These are phyloP conservation scores for Diophrys sp. DNA, from an alignment of 73 alveolate genomes.

Conservation along the genomic window DNA sequence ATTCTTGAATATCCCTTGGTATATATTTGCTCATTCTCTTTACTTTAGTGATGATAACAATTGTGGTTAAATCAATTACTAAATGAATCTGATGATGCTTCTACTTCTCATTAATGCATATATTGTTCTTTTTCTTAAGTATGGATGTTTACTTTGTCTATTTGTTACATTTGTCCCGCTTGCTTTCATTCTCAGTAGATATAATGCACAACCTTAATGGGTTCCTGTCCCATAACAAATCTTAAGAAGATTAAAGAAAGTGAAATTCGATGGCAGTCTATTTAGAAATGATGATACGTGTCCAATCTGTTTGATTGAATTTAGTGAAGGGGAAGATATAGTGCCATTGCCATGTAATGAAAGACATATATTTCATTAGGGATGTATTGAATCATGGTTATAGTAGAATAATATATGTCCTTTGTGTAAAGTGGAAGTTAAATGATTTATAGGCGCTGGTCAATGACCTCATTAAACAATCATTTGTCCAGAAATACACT, in stretches of 20 bases:
- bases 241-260: slow-evolving; percentile 8
- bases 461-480: too few species aligned
- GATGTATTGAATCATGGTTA: slow-evolving; percentile 40
- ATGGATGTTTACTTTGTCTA: background rate
- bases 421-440: slow-evolving; percentile 24
- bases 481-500: too few species aligned
- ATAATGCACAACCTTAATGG: background rate
- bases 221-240: background rate
- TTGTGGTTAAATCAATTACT: background rate
- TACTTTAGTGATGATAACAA: background rate
- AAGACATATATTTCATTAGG: slow-evolving; percentile 23
- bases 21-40: background rate
- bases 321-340: slow-evolving; percentile 17
- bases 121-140: too few species aligned
- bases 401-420: slow-evolving; percentile 34
- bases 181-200: background rate
- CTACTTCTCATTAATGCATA: background rate
- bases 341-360: slow-evolving; percentile 29
- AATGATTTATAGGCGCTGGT: background rate
- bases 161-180: background rate
- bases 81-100: background rate
- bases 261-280: slow-evolving; percentile 9
- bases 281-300: slow-evolving; percentile 26
- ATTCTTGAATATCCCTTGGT: background rate
- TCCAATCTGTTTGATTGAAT: slow-evolving; percentile 23